Conservation (phyloP, 331 rosid genomes). For the Quercus lobata region DNA sequence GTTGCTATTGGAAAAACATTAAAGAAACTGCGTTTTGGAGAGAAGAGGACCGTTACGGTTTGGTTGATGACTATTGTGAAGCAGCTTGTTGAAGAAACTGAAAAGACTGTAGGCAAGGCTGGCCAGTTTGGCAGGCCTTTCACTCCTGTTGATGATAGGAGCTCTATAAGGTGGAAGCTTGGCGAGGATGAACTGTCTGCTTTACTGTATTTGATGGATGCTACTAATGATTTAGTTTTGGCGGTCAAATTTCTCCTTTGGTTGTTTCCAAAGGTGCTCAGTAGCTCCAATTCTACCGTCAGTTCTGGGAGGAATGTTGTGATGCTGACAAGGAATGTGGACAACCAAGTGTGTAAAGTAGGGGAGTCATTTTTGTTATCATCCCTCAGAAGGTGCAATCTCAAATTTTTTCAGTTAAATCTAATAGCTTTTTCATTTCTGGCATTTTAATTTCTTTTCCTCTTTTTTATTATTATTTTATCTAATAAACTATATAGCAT, state of each 20-base stretch:
- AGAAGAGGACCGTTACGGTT: conserved; percentile 68
- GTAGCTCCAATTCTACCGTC: conserved; percentile 64
- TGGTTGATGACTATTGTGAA: conserved; percentile 71
- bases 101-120: conserved; percentile 60
- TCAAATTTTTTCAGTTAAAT: background rate
- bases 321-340: conserved; percentile 65
- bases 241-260: conserved; percentile 86
- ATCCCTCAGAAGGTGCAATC: conserved; percentile 72
- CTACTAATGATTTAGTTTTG: conserved; percentile 71
- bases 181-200: conserved; percentile 89
- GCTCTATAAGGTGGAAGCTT: conserved; percentile 74
- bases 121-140: conserved; percentile 79
- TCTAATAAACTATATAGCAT: background rate
- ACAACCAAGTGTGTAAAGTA: conserved; percentile 81
- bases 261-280: conserved; percentile 80
- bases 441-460: background rate
- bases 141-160: conserved; percentile 58
- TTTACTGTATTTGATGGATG: conserved; percentile 76
- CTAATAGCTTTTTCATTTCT: background rate
- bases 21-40: conserved; percentile 68
- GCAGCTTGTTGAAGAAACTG: conserved; percentile 77
- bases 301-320: conserved; percentile 69
- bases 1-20: conserved; percentile 70
- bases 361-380: conserved; percentile 90
- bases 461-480: background rate